Base-by-base conservation (phyloP, 257 asterid genomes). In the Gardenia jasminoides region DNA sequence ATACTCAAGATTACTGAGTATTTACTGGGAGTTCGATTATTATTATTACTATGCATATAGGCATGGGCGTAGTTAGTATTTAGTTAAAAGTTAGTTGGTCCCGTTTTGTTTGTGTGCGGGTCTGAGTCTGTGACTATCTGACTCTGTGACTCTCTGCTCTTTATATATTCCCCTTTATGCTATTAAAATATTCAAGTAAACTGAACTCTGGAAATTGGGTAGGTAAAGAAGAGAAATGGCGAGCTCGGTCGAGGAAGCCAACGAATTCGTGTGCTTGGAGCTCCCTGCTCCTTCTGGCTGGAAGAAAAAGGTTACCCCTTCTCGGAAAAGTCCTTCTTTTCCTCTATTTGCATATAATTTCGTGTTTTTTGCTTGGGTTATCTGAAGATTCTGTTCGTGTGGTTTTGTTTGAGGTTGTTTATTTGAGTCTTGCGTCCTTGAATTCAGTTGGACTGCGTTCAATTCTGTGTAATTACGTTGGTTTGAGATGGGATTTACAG, bases 231-330 rank as follows among this genome's bases (percentile, higher is more conserved):
- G 39, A 52, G 62, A 62, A 71, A 86, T 86, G 89, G 80, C 87
- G 75, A 86, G 81, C 82, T 80, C 76, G 13, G 77, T 70, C 62
- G 87, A 84, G 81, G 84, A 77, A 41, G 77, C 28, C 73, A 74
- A 79, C 41, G 89, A 86, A 71, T 86, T 79, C 33, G 83, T 79
- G 17, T 68, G 81, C 64, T 10, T 86, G 61, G 89, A 86, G 48
- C 86, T 86, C 30, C 89, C 89, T 31, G 87, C 89, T 77, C 87
- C 89, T 73, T 15, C 81, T 39, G 86, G 85, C 41, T 86, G 89
- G 89, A 76, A 73, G 56, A 86, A 86, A 31, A 84, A 72, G 89
- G 87, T 86, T 30, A 7, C 31, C 52, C 33, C 39, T 64, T 44
- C 26, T 36, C 41, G 12, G 16, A 6, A 1, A n/a, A 50, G 20